Evolutionary conservation across 208 protist genomes (phyloP).

Genomic region (Strigomonas culicis): DNA sequence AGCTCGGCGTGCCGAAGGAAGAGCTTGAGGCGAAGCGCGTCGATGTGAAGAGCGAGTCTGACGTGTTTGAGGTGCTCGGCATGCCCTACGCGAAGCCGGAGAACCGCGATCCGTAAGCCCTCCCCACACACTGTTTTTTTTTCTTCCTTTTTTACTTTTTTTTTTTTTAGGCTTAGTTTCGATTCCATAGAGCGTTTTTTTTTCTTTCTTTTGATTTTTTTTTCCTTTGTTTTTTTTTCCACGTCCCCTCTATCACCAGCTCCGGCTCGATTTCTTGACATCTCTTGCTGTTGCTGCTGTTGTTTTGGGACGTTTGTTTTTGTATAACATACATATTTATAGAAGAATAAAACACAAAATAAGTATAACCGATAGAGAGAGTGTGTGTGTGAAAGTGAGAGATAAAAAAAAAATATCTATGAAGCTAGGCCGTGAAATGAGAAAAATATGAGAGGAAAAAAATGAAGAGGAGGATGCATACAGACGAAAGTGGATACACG

Average conservation of each 20-base stretch:
- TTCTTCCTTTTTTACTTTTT: constrained; percentile 11
- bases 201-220: constrained; percentile 7
- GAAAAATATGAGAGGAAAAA: not conserved
- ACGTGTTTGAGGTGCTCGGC: constrained; percentile 85
- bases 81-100: constrained; percentile 86
- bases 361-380: not conserved
- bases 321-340: not conserved
- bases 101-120: constrained; percentile 75
- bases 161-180: not conserved
- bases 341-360: not conserved
- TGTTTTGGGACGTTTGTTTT: not conserved
- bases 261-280: too few species aligned
- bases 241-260: too few species aligned
- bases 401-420: constrained; percentile 1
- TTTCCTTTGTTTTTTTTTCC: not conserved
- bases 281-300: not conserved
- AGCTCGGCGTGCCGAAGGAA: constrained; percentile 76
- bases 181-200: not conserved
- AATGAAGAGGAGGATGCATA: not conserved
- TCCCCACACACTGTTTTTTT: constrained; percentile 3
- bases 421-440: not conserved
- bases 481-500: constrained; percentile 10
- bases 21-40: constrained; percentile 84
- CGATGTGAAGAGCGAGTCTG: constrained; percentile 67
- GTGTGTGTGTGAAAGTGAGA: not conserved